Percentiles rank a stretch among this genome's conserved stretches.
Conservation (phyloP, 805 yeast species). For the Pichia californica region DNA sequence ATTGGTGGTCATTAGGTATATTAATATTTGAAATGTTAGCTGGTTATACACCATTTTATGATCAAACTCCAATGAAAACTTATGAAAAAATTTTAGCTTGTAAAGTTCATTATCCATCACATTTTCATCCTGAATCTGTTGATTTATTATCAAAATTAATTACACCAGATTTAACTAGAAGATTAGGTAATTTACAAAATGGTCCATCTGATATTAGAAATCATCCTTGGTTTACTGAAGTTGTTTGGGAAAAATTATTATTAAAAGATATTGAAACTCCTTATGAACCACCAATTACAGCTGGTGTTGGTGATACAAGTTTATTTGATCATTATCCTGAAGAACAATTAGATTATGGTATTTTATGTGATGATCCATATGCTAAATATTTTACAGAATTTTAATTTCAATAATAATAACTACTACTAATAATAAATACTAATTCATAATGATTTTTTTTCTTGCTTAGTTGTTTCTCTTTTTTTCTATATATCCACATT, state of each 20-base stretch:
- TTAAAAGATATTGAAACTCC: slow-evolving; percentile 56
- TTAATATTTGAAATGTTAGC: slow-evolving; percentile 56
- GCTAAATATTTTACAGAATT: slow-evolving; percentile 28
- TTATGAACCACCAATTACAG: slow-evolving; percentile 57
- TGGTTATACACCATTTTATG: slow-evolving; percentile 58
- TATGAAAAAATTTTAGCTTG: slow-evolving; percentile 54
- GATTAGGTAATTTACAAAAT: slow-evolving; percentile 52
- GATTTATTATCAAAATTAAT: slow-evolving; percentile 46
- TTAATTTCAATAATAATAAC: too few species aligned
- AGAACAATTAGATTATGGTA: slow-evolving; percentile 80
- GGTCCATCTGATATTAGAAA: slow-evolving; percentile 51
- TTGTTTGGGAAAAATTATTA: slow-evolving; percentile 53
- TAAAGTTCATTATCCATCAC: slow-evolving; percentile 46
- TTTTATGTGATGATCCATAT: slow-evolving; percentile 42
- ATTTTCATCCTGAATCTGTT: slow-evolving; percentile 47
- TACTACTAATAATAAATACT: too few species aligned
- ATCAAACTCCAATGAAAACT: slow-evolving; percentile 57
- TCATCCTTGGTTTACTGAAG: slow-evolving; percentile 56
- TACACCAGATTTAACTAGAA: slow-evolving; percentile 47
- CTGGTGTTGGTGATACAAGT: slow-evolving; percentile 59
- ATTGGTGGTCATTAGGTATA: slow-evolving; percentile 62
- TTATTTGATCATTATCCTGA: slow-evolving; percentile 69
- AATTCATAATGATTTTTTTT: too few species aligned
- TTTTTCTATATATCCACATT: too few species aligned
- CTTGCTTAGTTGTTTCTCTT: too few species aligned